A percentile compares a stretch with the other conserved stretches of the same genome.
These are phyloP conservation scores for Yamadazyma siamensis DNA, from an alignment of 1,139 yeast species.

Conservation along the genomic window DNA sequence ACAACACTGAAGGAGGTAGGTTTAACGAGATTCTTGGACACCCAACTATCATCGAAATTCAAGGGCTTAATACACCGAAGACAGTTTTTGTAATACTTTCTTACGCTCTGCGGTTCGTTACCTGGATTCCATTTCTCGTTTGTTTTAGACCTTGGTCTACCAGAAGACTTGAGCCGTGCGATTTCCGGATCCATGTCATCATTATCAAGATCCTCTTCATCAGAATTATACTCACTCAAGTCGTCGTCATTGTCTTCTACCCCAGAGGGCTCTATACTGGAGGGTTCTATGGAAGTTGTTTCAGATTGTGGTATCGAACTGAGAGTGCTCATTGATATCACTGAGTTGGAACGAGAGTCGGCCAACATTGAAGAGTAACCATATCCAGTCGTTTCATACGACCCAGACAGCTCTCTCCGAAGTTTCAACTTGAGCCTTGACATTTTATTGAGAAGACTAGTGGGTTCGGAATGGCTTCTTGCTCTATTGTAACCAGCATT, in stretches of 20 bases:
- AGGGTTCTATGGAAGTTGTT: constrained; percentile 4
- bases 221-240: constrained; percentile 33
- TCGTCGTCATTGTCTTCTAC: constrained; percentile 22
- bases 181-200: constrained; percentile 19
- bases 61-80: constrained; percentile 57
- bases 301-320: constrained; percentile 5
- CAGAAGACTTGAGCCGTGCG: constrained; percentile 7
- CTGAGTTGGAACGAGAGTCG: constrained; percentile 7
- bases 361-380: neutral
- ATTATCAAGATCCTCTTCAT: constrained; percentile 25
- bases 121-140: constrained; percentile 48
- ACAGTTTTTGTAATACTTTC: constrained; percentile 50
- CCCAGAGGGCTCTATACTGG: constrained; percentile 6
- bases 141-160: constrained; percentile 2
- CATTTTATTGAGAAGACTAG: constrained; percentile 9
- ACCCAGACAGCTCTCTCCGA: constrained; percentile 11
- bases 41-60: constrained; percentile 52
- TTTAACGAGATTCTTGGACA: constrained; percentile 44
- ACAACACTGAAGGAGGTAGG: constrained; percentile 36
- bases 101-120: constrained; percentile 35
- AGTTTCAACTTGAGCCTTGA: constrained; percentile 12
- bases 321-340: constrained; percentile 7
- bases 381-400: too few relatives aligned
- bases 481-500: constrained; percentile 4
- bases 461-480: constrained; percentile 19